A percentile compares a stretch with the other conserved stretches of the same genome.
These are phyloP conservation scores for Geotrichum australiense DNA, from an alignment of 1,139 yeast genomes.

Conservation along the genomic window DNA sequence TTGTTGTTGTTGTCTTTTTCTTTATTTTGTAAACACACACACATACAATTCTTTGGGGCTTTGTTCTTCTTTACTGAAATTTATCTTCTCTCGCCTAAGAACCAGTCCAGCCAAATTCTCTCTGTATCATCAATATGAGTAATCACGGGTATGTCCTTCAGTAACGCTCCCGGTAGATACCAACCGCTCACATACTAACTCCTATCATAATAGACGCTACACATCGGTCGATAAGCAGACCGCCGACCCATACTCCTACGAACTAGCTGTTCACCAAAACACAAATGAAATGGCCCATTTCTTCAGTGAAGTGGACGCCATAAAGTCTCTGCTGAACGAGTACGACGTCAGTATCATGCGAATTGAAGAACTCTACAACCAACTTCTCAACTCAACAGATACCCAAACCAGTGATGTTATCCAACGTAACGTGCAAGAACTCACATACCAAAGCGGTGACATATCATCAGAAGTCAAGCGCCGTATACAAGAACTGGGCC, in stretches of 20 bases:
- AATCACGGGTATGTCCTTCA: too few species aligned
- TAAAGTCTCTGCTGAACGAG: slow-evolving; percentile 72
- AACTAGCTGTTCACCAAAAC: not conserved
- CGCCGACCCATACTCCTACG: not conserved
- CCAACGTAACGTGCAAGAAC: slow-evolving; percentile 68
- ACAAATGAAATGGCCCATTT: slow-evolving; percentile 57
- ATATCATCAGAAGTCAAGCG: slow-evolving; percentile 68
- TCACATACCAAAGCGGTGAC: slow-evolving; percentile 71
- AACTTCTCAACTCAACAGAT: slow-evolving; percentile 66
- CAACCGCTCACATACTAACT: too few species aligned
- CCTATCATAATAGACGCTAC: too few species aligned
- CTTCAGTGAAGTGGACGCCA: slow-evolving; percentile 75
- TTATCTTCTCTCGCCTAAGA: too few species aligned
- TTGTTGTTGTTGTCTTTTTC: too few species aligned
- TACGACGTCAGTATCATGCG: slow-evolving; percentile 71
- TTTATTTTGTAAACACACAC: too few species aligned
- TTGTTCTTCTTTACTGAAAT: too few species aligned
- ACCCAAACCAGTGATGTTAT: slow-evolving; percentile 67
- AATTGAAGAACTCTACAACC: slow-evolving; percentile 74
- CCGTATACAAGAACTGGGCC: slow-evolving; percentile 71
- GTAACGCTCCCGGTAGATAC: too few species aligned
- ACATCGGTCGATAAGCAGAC: not conserved
- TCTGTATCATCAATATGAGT: too few species aligned
- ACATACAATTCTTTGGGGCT: too few species aligned
- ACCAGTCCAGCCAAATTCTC: too few species aligned